phyloP scores from a whole-genome alignment of 176 grass and related monocot species.

The Aegilops umbellulata region DNA sequence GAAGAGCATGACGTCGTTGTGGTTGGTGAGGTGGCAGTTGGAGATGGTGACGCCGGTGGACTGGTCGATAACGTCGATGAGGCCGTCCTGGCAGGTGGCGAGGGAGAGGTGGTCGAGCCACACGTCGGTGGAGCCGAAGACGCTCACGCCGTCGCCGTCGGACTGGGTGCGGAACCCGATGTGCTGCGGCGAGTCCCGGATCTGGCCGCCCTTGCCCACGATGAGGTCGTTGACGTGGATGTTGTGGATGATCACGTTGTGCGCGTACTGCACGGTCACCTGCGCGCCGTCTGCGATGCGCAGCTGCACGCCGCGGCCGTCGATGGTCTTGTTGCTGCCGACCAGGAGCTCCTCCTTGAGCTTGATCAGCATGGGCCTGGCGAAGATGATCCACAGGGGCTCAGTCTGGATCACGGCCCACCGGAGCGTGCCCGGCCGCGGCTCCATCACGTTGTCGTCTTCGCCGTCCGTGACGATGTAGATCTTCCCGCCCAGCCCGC shows the following conservation, averaged over 20 bases:
- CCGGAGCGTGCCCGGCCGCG: conserved; percentile 59
- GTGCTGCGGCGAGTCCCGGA: conserved; percentile 63
- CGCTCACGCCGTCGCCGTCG: conserved; percentile 74
- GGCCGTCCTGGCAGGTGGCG: conserved; percentile 75
- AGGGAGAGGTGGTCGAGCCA: conserved; percentile 92
- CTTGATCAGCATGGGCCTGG: conserved; percentile 63
- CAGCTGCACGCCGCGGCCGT: conserved; percentile 71
- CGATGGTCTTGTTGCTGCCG: conserved; percentile 72
- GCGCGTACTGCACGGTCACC: conserved; percentile 52
- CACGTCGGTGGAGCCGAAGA: conserved; percentile 66
- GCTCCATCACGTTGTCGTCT: conserved; percentile 62
- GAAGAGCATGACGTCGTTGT: conserved; percentile 88
- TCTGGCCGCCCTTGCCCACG: conserved; percentile 36
- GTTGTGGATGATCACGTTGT: conserved; percentile 91
- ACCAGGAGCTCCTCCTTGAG: conserved; percentile 81
- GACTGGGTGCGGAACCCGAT: conserved; percentile 53
- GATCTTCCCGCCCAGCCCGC: conserved; percentile 57
- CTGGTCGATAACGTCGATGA: conserved; percentile 63
- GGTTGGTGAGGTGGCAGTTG: conserved; percentile 78
- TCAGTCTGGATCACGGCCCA: conserved; percentile 65
- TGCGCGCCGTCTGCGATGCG: conserved; percentile 57
- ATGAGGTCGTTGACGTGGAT: conserved; percentile 69
- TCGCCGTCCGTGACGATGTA: conserved; percentile 70
- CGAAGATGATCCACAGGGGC: conserved; percentile 80
- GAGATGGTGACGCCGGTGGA: conserved; percentile 85